Evolutionary conservation across 2,329 filamentous ascomycete species (phyloP), one percentile per base, ranked within the genome.

Genomic region (Rutstroemia sp.): DNA sequence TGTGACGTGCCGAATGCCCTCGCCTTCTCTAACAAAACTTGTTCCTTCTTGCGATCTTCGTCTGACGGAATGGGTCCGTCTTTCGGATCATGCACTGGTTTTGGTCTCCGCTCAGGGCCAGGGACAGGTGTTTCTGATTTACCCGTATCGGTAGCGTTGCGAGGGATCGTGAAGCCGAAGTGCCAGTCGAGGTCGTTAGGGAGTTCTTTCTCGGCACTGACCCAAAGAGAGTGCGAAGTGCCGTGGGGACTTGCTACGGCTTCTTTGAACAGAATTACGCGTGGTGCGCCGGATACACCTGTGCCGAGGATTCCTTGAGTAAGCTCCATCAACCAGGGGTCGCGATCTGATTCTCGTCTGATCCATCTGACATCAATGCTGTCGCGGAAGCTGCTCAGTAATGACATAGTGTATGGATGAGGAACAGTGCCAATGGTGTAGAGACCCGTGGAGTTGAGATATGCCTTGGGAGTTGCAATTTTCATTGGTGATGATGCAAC

Each of bases 371-470:
- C 72, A 49, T 86, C 85, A 49, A 89, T 74, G 1, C 78, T 73
- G 2, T 82, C 77, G 42, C 81, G 77, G 57, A 83, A 79, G 61
- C 83, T 79, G 58, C 83, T 78, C 18, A 97, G 75, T 12, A 83
- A 81, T 54, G 85, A 80, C 44, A 90, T 77, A 1, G 92, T 96
- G 75, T 91, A 95, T 0, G 94, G 94, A 69, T 99, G 94, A 0
- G 92, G 92, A 12, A 97, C 86, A 0, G 85, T 88, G 58, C 87
- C 91, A 61, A 99, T 88, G 2, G 87, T 90, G 74, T 91, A 97
- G 16, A 87, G 69, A 1, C 77, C 77, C 14, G 85, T 85, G 4
- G 79, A 79, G 71, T 96, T 96, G 55, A 79, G 79, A 71, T 90
- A 94, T 18, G 79, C 74, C 3, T 80, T 72, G 2, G 84, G 81